Base-by-base conservation (phyloP, 768 basidiomycete genomes). In the Udeniomyces megalosporus region DNA sequence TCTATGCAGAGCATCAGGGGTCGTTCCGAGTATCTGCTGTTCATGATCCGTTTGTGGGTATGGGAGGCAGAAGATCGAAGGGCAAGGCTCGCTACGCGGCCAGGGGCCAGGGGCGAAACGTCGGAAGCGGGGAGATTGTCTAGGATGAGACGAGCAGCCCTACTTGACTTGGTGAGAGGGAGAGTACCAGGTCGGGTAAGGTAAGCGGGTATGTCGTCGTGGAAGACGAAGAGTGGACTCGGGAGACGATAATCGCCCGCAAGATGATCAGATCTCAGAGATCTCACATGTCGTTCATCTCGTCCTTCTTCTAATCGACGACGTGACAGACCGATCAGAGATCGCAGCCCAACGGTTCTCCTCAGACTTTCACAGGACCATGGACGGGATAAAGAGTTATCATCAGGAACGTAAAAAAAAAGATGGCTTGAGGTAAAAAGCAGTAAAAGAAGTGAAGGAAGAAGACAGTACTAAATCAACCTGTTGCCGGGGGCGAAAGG, bases 141-240 rank as follows among this genome's bases (percentile, higher is more conserved):
- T 67, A 10, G 77, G 70, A 54, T 73, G 71, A 1, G 74, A 75
- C 6, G 73, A 67, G 66, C 74, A 75, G 62, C 76, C 75, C 15
- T 69, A 69, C 62, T 71, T 58, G 31, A 71, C 65, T 12, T 56
- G 58, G 26, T 71, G 69, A 49, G 61, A 50, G n/a, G 65, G 56
- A 20, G 69, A 60, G 1, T 68, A 70, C 42, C 71, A 68, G 31
- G 73, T n/a, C 22, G 12, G 47, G 5, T n/a, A 48, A 26, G 22
- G 14, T 5, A n/a, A 3, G 48, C 24, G 22, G 29, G 48, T 22
- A 49, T 22, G 48, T 22, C n/a, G 15, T 48, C 47, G 17, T 22
- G n/a, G n/a, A n/a, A n/a, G n/a, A n/a, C n/a, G n/a, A n/a, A n/a
- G n/a, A n/a, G n/a, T n/a, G n/a, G n/a, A n/a, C n/a, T n/a, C n/a